Evolutionary conservation across 768 basidiomycete species (phyloP), one percentile per base, ranked within the genome.

Genomic region (Imleria badia): DNA sequence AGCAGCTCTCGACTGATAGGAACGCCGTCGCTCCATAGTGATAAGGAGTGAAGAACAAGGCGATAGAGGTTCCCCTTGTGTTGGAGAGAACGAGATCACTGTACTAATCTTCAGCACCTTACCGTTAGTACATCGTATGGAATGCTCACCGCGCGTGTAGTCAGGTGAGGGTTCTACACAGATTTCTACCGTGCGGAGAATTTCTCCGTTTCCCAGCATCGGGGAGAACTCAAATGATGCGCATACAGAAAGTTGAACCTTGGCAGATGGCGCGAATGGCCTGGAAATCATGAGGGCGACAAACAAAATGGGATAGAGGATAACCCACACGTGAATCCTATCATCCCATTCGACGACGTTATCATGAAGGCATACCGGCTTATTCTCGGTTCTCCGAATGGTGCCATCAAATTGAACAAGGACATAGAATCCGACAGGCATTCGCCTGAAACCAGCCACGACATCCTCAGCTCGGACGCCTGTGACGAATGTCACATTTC

Each of bases 211-310:
- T 30, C 53, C 53, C 3, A 54, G 19, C 47, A 49, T 44, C 2
- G 54, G 54, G 7, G 43, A 44, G 29, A 44, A 39, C 22, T 55
- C 48, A 20, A 52, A 55, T 2, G 54, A 51, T 43, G 54, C 54
- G 6, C 19, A 43, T 6, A 54, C 10, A 20, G n/a, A n/a, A n/a
- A n/a, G n/a, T n/a, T n/a, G n/a, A n/a, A n/a, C n/a, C n/a, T n/a
- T n/a, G n/a, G n/a, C 23, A 14, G 54, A 38, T 12, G 13, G 11
- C 0, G 19, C 42, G 14, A 36, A 44, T 0, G 54, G 48, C n/a
- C 54, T 55, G 14, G 3, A 9, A 12, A n/a, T 33, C 29, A 23
- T 44, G 9, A 51, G 17, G 14, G 29, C 6, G 5, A 12, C 0
- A 19, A 20, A 17, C 12, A 6, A 6, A n/a, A 5, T 6, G 9